Evolutionary conservation across 208 protist species (phyloP), one percentile per base, ranked within the genome.

Genomic region (Leishmania turanica): DNA sequence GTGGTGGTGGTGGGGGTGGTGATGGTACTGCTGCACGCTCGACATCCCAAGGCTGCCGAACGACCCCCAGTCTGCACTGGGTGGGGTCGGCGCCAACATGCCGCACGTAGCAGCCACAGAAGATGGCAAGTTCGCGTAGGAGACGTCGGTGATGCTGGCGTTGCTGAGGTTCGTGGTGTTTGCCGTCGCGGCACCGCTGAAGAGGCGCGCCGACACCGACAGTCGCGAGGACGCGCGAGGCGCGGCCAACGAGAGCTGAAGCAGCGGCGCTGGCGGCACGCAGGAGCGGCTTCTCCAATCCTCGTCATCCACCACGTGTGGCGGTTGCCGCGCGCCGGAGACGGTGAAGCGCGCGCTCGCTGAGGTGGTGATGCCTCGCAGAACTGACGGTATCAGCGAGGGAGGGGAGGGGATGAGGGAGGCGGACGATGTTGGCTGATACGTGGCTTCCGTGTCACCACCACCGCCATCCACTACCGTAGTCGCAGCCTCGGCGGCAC

Each of bases 221-320:
- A 27, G 24, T 42, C 31, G 62, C 15, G 62, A 40, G 62, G 62
- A 68, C 62, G 62, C 62, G 62, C 62, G 62, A 68, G 62, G n/a
- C 62, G 62, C 62, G 31, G 31, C 62, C 62, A 31, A 40, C 31
- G 31, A 49, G 8, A 64, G 34, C 34, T 58, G 70, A 68, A 21
- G 62, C 31, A 68, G 62, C 11, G 62, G 62, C 40, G 79, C 47
- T 31, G 68, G 64, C 47, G 80, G 65, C 19, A 49, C 72, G 42
- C 51, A 58, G 49, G 56, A 42, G 54, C 19, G 62, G 9, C 34
- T 47, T 0, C 27, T 76, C 45, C 7, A 27, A 4, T 13, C 51
- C 9, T 62, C 31, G 42, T 40, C 51, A 7, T 62, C 34, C 3
- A 27, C 51, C 34, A 42, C 34, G 4, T 76, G 9, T 21, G 17